Evolutionary conservation across 805 yeast genomes (phyloP).

Genomic region (Saturnispora bothae): DNA sequence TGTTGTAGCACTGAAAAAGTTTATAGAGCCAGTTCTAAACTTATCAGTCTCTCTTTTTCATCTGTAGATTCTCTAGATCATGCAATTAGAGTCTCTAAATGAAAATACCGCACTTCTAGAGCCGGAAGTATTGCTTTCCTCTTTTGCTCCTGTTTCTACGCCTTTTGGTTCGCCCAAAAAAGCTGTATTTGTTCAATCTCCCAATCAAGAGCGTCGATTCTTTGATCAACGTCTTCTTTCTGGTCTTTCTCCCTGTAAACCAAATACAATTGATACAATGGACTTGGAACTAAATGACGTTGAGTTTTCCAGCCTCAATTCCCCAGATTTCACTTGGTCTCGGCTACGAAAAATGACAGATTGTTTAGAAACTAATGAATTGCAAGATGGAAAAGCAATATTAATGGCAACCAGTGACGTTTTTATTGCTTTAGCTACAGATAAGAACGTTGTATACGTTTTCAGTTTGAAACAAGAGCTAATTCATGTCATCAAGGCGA

Average conservation of each 20-base stretch:
- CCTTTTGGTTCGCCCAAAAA: background rate
- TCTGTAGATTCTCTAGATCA: background rate
- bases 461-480: constrained; percentile 62
- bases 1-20: too few relatives aligned
- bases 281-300: too few relatives aligned
- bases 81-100: background rate
- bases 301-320: too few relatives aligned
- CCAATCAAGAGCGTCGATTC: background rate
- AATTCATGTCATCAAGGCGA: constrained; percentile 30
- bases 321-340: constrained; percentile 21
- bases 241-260: background rate
- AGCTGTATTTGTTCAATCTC: background rate
- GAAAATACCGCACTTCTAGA: too few relatives aligned
- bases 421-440: constrained; percentile 57
- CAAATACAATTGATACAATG: too few relatives aligned
- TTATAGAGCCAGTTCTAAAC: too few relatives aligned
- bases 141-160: background rate
- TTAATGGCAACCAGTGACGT: constrained; percentile 32
- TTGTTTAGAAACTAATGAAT: constrained; percentile 12
- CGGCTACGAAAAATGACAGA: constrained; percentile 20
- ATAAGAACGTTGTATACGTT: constrained; percentile 50
- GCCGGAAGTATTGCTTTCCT: too few relatives aligned
- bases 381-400: constrained; percentile 41
- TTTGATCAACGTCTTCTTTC: constrained; percentile 5
- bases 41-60: too few relatives aligned